phyloP scores from a whole-genome alignment of 2,329 filamentous ascomycete genomes.

The Myriosclerotinia curreyana region DNA sequence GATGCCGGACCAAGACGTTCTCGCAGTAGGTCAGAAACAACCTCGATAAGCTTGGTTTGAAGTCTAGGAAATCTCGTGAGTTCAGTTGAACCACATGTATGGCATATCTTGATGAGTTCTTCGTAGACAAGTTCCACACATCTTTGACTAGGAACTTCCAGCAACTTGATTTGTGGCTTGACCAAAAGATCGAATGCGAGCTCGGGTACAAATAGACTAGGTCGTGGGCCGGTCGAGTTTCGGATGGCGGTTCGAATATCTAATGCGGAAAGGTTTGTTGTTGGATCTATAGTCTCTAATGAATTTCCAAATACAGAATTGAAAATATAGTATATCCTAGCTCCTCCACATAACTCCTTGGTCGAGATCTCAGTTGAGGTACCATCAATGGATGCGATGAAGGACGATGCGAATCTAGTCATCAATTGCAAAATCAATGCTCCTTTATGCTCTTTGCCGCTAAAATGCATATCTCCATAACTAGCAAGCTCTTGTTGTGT shows the following conservation, averaged over 20 bases:
- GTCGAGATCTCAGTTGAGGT: constrained; percentile 98
- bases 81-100: constrained; percentile 95
- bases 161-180: constrained; percentile 95
- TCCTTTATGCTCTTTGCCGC: constrained; percentile 92
- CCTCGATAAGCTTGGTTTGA: constrained; percentile 95
- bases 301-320: constrained; percentile 75
- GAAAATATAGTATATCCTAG: constrained; percentile 40
- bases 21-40: constrained; percentile 90
- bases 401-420: constrained; percentile 96
- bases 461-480: constrained; percentile 97
- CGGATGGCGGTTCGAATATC: constrained; percentile 97
- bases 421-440: constrained; percentile 95
- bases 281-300: constrained; percentile 92
- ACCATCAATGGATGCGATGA: constrained; percentile 97
- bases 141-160: constrained; percentile 91
- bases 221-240: constrained; percentile 93
- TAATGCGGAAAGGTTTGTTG: constrained; percentile 86
- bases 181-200: constrained; percentile 96
- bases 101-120: constrained; percentile 98
- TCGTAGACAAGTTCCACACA: constrained; percentile 98
- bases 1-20: constrained; percentile 89
- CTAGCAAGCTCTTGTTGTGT: constrained; percentile 97
- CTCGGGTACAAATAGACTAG: constrained; percentile 94
- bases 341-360: constrained; percentile 56
- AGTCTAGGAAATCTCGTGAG: constrained; percentile 86